A percentile compares a stretch with the other conserved stretches of the same genome.
Evolutionary conservation across 2,329 filamentous ascomycete species (phyloP).

Genomic region (Helotiales sp.): DNA sequence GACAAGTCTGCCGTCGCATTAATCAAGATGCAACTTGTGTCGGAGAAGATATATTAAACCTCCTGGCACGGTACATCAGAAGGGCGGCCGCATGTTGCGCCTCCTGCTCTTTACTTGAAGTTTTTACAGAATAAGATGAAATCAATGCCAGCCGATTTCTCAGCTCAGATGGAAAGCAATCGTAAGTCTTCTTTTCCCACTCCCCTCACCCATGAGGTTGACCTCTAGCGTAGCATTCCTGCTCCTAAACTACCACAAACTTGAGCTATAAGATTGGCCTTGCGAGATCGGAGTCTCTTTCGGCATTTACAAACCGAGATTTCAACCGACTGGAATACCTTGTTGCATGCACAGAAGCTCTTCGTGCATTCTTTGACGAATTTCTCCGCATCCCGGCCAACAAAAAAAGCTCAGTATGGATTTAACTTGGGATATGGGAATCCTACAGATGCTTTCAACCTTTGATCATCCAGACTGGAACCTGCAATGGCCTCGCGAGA

Average conservation of each 20-base stretch:
- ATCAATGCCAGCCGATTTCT: slow-evolving; percentile 10
- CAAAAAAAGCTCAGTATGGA: slow-evolving; percentile 35
- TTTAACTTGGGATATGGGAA: slow-evolving; percentile 44
- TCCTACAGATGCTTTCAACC: slow-evolving; percentile 46
- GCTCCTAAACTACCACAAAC: slow-evolving; percentile 15
- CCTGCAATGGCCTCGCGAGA: slow-evolving; percentile 43
- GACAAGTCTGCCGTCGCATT: slow-evolving; percentile 21
- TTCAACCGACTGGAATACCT: slow-evolving; percentile 32
- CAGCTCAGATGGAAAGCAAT: slow-evolving; percentile 13
- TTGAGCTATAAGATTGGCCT: slow-evolving; percentile 29
- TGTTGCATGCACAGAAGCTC: slow-evolving; percentile 25
- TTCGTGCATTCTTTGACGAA: slow-evolving; percentile 25
- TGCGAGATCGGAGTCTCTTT: slow-evolving; percentile 16
- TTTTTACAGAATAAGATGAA: slow-evolving; percentile 23
- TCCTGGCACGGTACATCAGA: slow-evolving; percentile 22
- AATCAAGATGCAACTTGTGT: slow-evolving; percentile 23
- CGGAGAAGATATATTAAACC: slow-evolving; percentile 21
- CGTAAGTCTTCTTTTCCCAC: slow-evolving; percentile 14
- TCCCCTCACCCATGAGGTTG: not conserved
- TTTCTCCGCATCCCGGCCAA: slow-evolving; percentile 18
- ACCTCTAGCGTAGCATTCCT: not conserved
- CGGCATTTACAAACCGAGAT: slow-evolving; percentile 7
- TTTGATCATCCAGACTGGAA: slow-evolving; percentile 48
- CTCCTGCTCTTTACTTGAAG: slow-evolving; percentile 24
- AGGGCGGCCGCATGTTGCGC: not conserved